Conservation (phyloP, 2,329 filamentous ascomycete genomes). For the Ascochyta koolunga region DNA sequence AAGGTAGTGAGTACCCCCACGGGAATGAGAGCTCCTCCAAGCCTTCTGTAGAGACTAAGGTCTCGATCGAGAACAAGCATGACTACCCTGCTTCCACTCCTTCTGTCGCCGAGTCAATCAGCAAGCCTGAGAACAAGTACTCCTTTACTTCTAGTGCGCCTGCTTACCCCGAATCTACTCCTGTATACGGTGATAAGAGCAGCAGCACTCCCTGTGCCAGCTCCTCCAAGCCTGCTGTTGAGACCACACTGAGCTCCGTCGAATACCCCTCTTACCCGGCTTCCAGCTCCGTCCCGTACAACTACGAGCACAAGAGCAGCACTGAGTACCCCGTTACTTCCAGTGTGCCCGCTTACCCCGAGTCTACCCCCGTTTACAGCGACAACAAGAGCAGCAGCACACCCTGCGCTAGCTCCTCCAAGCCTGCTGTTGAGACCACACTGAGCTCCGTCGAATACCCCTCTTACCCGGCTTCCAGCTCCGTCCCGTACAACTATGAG, state of each 20-base stretch:
- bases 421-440: not conserved
- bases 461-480: constrained; percentile 1
- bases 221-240: not conserved
- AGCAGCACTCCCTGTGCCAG: not conserved
- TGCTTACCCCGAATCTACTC: constrained; percentile 5
- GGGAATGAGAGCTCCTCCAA: not conserved
- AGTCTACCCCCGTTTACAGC: constrained; percentile 5
- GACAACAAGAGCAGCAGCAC: not conserved
- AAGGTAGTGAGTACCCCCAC: constrained; percentile 18
- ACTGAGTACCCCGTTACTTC: not conserved
- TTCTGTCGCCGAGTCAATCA: not conserved
- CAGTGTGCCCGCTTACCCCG: not conserved
- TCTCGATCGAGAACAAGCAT: not conserved
- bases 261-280: not conserved
- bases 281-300: not conserved
- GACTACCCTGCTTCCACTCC: not conserved
- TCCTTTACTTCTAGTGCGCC: not conserved
- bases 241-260: not conserved
- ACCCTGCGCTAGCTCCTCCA: not conserved
- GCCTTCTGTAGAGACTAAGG: not conserved
- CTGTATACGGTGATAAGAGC: not conserved
- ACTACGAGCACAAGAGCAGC: not conserved
- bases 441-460: not conserved
- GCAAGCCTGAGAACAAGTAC: not conserved
- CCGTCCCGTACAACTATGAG: not conserved